Percentiles rank a stretch among this genome's conserved stretches.
phyloP scores from a whole-genome alignment of 176 grass and related monocot species.

The Panicum miliaceum region DNA sequence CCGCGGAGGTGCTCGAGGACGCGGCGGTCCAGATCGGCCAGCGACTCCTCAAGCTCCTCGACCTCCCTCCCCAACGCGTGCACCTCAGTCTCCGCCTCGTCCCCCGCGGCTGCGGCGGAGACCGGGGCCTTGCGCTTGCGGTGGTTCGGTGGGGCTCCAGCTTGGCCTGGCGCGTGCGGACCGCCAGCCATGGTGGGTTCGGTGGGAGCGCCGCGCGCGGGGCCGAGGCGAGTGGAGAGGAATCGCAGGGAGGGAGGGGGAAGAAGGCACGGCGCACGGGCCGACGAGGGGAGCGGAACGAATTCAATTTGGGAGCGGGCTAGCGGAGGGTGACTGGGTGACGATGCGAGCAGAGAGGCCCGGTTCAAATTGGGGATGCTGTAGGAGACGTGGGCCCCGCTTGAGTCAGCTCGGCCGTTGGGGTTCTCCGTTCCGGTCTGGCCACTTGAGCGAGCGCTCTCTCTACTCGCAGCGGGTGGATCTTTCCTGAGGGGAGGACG shows the following conservation, averaged over 20 bases:
- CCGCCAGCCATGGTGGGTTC: constrained; percentile 45
- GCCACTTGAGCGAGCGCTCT: no score
- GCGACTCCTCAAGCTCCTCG: constrained; percentile 56
- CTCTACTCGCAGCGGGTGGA: no score
- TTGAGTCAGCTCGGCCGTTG: no score
- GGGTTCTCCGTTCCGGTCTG: no score
- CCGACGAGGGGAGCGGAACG: not conserved
- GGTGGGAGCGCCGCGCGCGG: not conserved
- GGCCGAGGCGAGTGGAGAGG: not conserved
- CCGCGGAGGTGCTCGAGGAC: constrained; percentile 54
- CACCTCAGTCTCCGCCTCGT: constrained; percentile 19
- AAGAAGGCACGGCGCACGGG: no score
- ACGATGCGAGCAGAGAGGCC: no score
- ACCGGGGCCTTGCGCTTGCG: constrained; percentile 52
- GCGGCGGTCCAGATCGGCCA: constrained; percentile 59
- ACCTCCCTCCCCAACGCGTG: constrained; percentile 30
- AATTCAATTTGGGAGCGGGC: not conserved
- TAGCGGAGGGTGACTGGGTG: no score
- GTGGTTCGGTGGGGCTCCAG: not conserved
- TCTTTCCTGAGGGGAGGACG: no score
- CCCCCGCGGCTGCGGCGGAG: not conserved
- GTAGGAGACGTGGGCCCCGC: no score
- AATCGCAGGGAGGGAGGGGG: not conserved
- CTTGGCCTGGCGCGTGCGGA: constrained; percentile 10
- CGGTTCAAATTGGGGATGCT: no score